Evolutionary conservation across 2,329 filamentous ascomycete genomes (phyloP), one percentile per base, ranked within the genome.

Genomic region (Fusarium staphyleae): DNA sequence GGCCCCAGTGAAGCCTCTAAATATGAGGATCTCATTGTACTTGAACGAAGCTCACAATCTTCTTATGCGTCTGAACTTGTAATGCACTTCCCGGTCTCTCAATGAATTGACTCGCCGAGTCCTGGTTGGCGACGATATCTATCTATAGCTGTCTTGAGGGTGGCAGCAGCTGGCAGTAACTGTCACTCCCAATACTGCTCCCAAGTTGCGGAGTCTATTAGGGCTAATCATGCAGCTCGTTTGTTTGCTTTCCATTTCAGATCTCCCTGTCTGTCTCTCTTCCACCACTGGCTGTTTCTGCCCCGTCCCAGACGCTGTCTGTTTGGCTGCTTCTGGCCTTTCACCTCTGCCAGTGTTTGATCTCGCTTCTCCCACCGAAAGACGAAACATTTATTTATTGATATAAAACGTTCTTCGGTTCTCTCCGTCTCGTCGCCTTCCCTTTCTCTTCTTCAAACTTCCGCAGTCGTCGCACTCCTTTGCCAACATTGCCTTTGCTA

Each of bases 81-180:
- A n/a, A n/a, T n/a, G n/a, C n/a, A n/a, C n/a, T n/a, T n/a, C n/a
- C n/a, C n/a, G n/a, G n/a, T n/a, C n/a, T 9, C 8, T 24, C 5
- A 8, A 24, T 8, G 22, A 24, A 8, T 24, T 24, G 22, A 24
- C 22, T 24, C 5, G 22, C 7, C 22, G 22, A 24, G 22, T 34
- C 14, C 10, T 15, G 11, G 7, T 11, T 30, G 11, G 19, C 3
- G 2, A 13, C 1, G 4, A 8, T 9, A 15, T 30, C 34, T 1
- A 28, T 11, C 4, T 10, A 13, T 22, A 28, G 13, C 4, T 10
- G n/a, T 22, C 29, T 19, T 4, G 11, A 37, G 6, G n/a, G n/a
- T 28, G 22, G 12, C 60, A 35, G 37, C 56, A 52, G 14, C 42
- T 57, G 41, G 42, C 24, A 11, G 11, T 39, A 35, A 12, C 46